Conservation (phyloP, 176 grass and related monocot species). For the Musa schizocarpa region DNA sequence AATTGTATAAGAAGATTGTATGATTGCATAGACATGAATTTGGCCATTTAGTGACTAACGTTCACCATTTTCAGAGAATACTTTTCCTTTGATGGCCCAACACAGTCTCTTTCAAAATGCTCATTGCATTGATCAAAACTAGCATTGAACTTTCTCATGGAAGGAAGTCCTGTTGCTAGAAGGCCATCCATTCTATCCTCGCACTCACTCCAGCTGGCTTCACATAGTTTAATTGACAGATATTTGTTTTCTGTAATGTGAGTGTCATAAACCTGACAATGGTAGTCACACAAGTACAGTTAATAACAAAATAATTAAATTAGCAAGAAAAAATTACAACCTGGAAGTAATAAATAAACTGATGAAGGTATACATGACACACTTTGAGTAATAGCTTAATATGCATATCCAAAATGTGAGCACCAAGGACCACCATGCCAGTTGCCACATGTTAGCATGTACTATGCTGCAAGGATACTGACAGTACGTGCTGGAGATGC, state of each 20-base stretch:
- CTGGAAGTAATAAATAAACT: not conserved
- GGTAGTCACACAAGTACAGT: not conserved
- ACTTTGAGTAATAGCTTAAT: too few relatives aligned
- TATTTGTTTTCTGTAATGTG: slow-evolving; percentile 57
- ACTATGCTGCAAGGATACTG: too few relatives aligned
- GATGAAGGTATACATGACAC: too few relatives aligned
- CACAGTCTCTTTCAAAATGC: slow-evolving; percentile 59
- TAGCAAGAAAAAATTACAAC: not conserved
- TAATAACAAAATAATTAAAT: not conserved
- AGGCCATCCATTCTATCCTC: slow-evolving; percentile 93
- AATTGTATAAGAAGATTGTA: too few relatives aligned
- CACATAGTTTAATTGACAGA: slow-evolving; percentile 77
- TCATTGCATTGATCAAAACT: slow-evolving; percentile 69
- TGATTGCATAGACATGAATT: too few relatives aligned
- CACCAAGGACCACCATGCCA: too few relatives aligned
- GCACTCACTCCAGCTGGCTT: slow-evolving; percentile 59
- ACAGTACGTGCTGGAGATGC: too few relatives aligned
- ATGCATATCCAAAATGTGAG: too few relatives aligned
- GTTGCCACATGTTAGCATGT: too few relatives aligned
- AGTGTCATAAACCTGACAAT: slow-evolving; percentile 47
- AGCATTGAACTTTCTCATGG: slow-evolving; percentile 91
- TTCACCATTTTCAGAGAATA: slow-evolving; percentile 58
- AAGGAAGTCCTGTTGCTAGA: slow-evolving; percentile 76
- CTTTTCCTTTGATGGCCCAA: slow-evolving; percentile 63
- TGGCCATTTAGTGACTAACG: slow-evolving; percentile 20